Conservation (phyloP, 768 basidiomycete species). For the Amanita exitialis region DNA sequence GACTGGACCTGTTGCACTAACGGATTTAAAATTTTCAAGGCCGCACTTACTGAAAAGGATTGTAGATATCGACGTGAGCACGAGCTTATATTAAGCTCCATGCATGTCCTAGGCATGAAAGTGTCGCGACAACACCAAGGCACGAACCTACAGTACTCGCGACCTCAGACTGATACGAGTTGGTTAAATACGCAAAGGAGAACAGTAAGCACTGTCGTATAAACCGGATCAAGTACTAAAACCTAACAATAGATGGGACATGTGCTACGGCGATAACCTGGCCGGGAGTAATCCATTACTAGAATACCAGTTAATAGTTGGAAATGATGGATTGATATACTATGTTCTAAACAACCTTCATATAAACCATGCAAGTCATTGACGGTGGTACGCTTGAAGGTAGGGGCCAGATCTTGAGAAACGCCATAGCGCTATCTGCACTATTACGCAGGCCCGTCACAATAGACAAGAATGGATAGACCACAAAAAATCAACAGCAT, state of each 20-base stretch:
- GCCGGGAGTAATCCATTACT: too few species aligned
- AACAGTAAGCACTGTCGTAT: conserved; percentile 19
- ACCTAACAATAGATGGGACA: not conserved
- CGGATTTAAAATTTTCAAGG: not conserved
- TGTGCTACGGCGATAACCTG: not conserved
- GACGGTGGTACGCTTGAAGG: conserved; percentile 46
- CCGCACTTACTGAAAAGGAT: conserved; percentile 39
- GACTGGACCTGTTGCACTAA: not conserved
- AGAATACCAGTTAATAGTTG: not conserved
- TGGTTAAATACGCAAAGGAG: conserved; percentile 67
- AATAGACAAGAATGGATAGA: conserved; percentile 48
- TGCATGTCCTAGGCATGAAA: conserved; percentile 63
- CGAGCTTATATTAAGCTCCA: conserved; percentile 66
- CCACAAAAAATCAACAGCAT: conserved; percentile 43
- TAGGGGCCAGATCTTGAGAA: conserved; percentile 69
- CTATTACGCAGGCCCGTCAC: conserved; percentile 50
- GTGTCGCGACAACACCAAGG: conserved; percentile 52
- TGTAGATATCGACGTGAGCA: conserved; percentile 67
- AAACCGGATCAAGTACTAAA: not conserved
- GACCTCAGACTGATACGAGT: conserved; percentile 39
- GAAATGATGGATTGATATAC: not conserved
- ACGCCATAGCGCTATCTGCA: conserved; percentile 55
- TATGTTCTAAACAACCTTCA: not conserved
- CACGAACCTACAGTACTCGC: conserved; percentile 29
- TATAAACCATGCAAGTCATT: conserved; percentile 15